Evolutionary conservation across 768 basidiomycete genomes (phyloP), one percentile per base, ranked within the genome.

Genomic region (Sistotremastrum suecicum): DNA sequence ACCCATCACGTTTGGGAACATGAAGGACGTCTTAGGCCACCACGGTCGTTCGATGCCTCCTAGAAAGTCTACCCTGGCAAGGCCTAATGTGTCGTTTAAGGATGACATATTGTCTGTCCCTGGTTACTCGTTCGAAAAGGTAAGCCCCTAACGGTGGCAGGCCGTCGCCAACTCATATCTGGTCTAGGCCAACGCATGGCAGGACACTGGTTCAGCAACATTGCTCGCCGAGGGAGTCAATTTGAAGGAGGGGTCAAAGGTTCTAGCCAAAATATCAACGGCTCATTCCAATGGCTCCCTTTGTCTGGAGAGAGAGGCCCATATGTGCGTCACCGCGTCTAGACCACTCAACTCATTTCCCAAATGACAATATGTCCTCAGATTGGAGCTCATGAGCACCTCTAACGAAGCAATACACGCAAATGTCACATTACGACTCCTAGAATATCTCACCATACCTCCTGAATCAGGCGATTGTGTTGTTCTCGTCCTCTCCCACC

Each of bases 201-300:
- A 76, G 47, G 81, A 84, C 56, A 82, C 80, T 0, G 81, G 81
- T 43, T 78, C 78, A 49, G 71, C 78, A 69, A 83, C 81, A 0
- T 61, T 74, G 34, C 61, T 84, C 41, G 78, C 77, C 0, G 79
- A 82, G 58, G 81, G 81, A 20, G 76, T 67, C 52, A 78, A 74
- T 52, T 63, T 83, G 50, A 81, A 82, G 63, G 80, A 82, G 55
- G 72, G 77, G 34, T 76, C 77, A 3, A 72, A 68, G 48, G 74
- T 82, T 3, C 61, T 84, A 32, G 81, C 81, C 1, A 84, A 84
- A 63, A 79, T 84, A 53, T 80, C 78, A 4, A 73, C 77, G 34
- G 76, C 78, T 5, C 77, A 80, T 51, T 78, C 79, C 6, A 80
- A 81, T 58, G 80, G 74, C 10, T 79, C 80, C 3, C 74, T 83